Evolutionary conservation across 2,329 filamentous ascomycete species (phyloP), one percentile per base, ranked within the genome.

Genomic region (Aspergillus versicolor): DNA sequence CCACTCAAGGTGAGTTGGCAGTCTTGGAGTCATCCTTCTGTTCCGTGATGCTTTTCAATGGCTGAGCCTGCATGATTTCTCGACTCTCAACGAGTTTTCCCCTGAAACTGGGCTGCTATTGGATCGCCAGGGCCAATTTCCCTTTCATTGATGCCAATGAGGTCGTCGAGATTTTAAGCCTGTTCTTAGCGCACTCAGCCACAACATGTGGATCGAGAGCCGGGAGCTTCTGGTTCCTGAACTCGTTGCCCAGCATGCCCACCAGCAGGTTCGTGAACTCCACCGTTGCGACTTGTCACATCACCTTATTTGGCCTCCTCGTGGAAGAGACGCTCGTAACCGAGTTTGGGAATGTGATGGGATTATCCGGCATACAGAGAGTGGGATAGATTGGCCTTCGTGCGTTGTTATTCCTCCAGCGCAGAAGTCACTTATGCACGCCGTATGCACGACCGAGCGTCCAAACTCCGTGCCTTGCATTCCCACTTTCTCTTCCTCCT

Each of bases 1-100:
- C 62, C 62, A 61, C 62, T 54, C 52, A 44, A 43, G 58, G 49
- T 65, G 63, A 58, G 63, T 56, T 65, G 63, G 61, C 63, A 62
- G 41, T 30, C 40, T 61, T 53, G 43, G 52, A 53, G 52, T 43
- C 53, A 60, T 61, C 61, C 56, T 55, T 60, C 24, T 55, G 41
- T 11, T 22, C 34, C 6, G n/a, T 37, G 30, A 50, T 52, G 34
- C 17, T 1, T 48, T 43, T 40, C 48, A 12, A 40, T 52, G 47
- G 44, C 7, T 24, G 27, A 40, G 13, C 30, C 27, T 41, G 37
- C 54, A 48, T 47, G 34, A 38, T 48, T 44, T 52, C 50, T 58
- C 37, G 48, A 41, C 12, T 52, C 49, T 49, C 19, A 37, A 32
- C 34, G 41, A 42, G 42, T 22, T 40, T 48, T 15, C 55, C 51